Conservation (phyloP, 129 eudicot genomes). For the Centella asiatica region DNA sequence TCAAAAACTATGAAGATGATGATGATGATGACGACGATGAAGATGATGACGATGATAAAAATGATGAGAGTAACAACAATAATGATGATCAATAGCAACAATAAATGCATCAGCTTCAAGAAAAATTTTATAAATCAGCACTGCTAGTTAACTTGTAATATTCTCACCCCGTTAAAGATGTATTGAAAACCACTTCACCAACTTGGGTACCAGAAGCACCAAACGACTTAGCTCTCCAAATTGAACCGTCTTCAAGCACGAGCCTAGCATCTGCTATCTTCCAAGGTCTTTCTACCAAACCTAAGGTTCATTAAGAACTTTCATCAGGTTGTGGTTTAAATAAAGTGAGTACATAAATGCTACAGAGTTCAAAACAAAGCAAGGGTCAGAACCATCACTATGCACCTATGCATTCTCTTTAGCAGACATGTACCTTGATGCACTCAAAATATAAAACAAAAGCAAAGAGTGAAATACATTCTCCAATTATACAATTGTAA, state of each 20-base stretch:
- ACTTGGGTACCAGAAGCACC: constrained; percentile 98
- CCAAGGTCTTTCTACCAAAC: constrained; percentile 61
- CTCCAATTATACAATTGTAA: background rate
- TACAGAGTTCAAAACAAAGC: background rate
- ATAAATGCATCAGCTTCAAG: too few species aligned
- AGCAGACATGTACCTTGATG: background rate
- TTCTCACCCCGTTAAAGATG: constrained; percentile 84
- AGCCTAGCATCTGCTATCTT: constrained; percentile 95
- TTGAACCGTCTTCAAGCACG: constrained; percentile 93
- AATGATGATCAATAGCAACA: too few species aligned
- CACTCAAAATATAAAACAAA: background rate
- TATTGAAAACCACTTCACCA: constrained; percentile 96
- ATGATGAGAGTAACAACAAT: too few species aligned
- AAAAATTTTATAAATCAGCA: background rate
- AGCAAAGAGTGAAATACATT: background rate
- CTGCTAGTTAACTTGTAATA: background rate
- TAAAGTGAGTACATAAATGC: background rate
- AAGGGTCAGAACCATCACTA: background rate
- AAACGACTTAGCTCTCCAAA: constrained; percentile 93
- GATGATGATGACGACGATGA: too few species aligned
- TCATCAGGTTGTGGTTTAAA: constrained; percentile 10
- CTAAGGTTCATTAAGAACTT: constrained; percentile 20
- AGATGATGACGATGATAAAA: too few species aligned
- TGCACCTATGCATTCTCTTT: background rate
- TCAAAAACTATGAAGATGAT: too few species aligned